Base-by-base conservation (phyloP, 345 rosid genomes). In the Linum usitatissimum region DNA sequence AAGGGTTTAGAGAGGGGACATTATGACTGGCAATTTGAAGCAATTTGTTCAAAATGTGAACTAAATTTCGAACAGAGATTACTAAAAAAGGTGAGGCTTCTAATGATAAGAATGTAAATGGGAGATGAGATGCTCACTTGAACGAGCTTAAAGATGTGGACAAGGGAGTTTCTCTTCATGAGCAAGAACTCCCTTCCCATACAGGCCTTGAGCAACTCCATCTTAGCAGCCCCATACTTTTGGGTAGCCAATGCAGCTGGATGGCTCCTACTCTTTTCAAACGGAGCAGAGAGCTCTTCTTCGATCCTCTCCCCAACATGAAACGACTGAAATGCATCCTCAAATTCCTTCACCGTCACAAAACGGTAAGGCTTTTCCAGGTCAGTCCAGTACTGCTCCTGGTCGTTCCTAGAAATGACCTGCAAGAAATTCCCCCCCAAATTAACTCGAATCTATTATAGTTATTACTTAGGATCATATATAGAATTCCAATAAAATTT, bases 331-430 rank as follows among this genome's bases (percentile, higher is more conserved):
- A 55, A 55, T 18, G 59, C 59, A 20, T 55, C 59, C 14, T 9
- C 21, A 5, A 55, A 55, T 9, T 55, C 59, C 30, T 55, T 18
- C 13, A 55, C 59, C 59, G 59, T 18, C 20, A 55, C 18, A 19
- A 55, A 55, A 20, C 59, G 9, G 59, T 55, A 55, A 17, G 59
- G 59, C 12, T 18, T 5, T 18, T 28, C 59, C 30, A 10, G 13
- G 23, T 28, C 9, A 20, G 30, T 6, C 59, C 59, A 55, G 18
- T 55, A 55, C 59, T 55, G 59, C 28, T 55, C 23, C 59, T 55
- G 59, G 30, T 55, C 59, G 12, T 55, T 55, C 28, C 30, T 55
- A 18, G 59, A 55, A 18, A 28, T 55, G 14, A 55, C 59, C 59
- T 55, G 28, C 21, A 55, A 45, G 3, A 12, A 45, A 45, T 34